Conservation (phyloP, 805 yeast genomes). For the Pichia thaimueangensis region DNA sequence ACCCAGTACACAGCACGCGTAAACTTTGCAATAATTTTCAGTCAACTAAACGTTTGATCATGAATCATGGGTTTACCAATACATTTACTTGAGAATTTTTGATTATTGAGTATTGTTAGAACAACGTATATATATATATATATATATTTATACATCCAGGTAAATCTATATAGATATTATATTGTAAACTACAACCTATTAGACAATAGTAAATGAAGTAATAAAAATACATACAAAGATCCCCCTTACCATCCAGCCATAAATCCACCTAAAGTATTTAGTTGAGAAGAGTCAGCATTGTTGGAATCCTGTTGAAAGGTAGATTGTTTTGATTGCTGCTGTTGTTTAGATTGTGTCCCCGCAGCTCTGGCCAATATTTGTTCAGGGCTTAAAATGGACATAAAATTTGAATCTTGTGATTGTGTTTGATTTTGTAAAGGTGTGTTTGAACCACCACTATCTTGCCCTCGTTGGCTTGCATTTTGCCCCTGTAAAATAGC, state of each 20-base stretch:
- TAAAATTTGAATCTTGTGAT: slow-evolving; percentile 10
- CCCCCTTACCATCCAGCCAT: slow-evolving; percentile 10
- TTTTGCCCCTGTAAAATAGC: slow-evolving; percentile 10
- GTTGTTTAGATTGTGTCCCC: slow-evolving; percentile 3
- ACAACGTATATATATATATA: too few species aligned
- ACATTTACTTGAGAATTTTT: too few species aligned
- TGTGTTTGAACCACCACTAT: background rate
- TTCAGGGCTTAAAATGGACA: slow-evolving; percentile 27
- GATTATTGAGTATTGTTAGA: too few species aligned
- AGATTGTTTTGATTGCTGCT: background rate
- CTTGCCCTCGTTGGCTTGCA: background rate
- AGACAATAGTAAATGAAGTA: too few species aligned
- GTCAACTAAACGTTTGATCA: too few species aligned
- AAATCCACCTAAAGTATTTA: slow-evolving; percentile 1
- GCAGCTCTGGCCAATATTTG: slow-evolving; percentile 30
- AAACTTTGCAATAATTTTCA: too few species aligned
- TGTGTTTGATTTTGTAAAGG: slow-evolving; percentile 13
- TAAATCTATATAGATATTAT: too few species aligned
- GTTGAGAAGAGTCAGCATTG: background rate
- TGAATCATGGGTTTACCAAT: too few species aligned
- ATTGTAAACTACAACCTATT: too few species aligned
- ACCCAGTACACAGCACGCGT: too few species aligned
- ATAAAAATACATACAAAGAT: too few species aligned
- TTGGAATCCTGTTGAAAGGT: background rate
- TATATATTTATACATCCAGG: too few species aligned